These are phyloP conservation scores for Stagonosporopsis rhizophila DNA, from an alignment of 2,329 filamentous ascomycete species.

Conservation along the genomic window DNA sequence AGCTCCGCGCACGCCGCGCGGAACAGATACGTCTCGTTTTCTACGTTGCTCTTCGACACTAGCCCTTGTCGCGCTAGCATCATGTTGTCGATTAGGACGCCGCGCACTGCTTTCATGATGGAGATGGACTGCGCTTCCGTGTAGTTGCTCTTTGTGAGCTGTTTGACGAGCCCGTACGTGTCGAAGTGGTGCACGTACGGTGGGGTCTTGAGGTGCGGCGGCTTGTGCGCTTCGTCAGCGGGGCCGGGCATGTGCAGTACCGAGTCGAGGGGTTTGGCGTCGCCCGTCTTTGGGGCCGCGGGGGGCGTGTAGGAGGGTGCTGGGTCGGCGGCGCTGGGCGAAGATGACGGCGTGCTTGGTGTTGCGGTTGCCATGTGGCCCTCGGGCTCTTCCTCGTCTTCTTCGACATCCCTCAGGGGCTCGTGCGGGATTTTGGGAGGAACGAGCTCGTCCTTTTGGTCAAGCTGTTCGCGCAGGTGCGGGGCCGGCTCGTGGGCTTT, in stretches of 20 bases:
- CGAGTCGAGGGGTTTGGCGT: slow-evolving; percentile 49
- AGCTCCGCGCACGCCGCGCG: slow-evolving; percentile 92
- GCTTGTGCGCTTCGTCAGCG: slow-evolving; percentile 54
- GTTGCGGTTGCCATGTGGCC: slow-evolving; percentile 23
- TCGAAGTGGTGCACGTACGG: slow-evolving; percentile 97
- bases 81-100: slow-evolving; percentile 78
- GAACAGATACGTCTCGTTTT: slow-evolving; percentile 96
- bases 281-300: slow-evolving; percentile 31
- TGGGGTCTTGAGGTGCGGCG: slow-evolving; percentile 73
- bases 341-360: slow-evolving; percentile 23
- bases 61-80: slow-evolving; percentile 79
- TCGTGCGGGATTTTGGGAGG: slow-evolving; percentile 17
- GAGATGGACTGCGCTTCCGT: slow-evolving; percentile 76
- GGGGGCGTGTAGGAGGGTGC: slow-evolving; percentile 23
- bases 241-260: slow-evolving; percentile 53
- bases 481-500: slow-evolving; percentile 56
- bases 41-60: slow-evolving; percentile 89
- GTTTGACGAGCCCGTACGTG: slow-evolving; percentile 85
- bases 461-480: slow-evolving; percentile 39
- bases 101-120: slow-evolving; percentile 90
- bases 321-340: slow-evolving; percentile 22
- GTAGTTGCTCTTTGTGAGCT: slow-evolving; percentile 76
- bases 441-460: slow-evolving; percentile 7
- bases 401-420: slow-evolving; percentile 23
- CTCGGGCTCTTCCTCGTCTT: slow-evolving; percentile 32